phyloP scores from a whole-genome alignment of 495 filamentous ascomycete genomes.

The Aspergillus heteromorphus region DNA sequence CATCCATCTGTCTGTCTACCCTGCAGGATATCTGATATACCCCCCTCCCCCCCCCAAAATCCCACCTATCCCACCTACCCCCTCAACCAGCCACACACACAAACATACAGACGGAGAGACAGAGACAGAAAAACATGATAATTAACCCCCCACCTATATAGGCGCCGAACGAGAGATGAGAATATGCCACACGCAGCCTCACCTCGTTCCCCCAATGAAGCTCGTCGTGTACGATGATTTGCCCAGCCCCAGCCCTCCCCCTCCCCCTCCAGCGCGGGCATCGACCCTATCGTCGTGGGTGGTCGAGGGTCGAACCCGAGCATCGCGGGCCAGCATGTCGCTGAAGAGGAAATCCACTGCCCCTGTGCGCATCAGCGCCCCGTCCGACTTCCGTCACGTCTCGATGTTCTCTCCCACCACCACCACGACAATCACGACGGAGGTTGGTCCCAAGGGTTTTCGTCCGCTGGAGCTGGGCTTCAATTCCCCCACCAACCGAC shows the following conservation, averaged over 20 bases:
- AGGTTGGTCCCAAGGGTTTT: conserved; percentile 19
- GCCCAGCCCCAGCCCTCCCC: conserved; percentile 27
- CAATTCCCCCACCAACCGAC: conserved; percentile 56
- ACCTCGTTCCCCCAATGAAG: conserved; percentile 44
- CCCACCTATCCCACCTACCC: no score
- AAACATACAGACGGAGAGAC: no score
- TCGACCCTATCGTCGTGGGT: conserved; percentile 38
- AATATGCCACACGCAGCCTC: conserved; percentile 47
- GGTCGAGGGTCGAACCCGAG: conserved; percentile 33
- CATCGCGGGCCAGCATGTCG: conserved; percentile 47
- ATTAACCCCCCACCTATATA: conserved; percentile 11
- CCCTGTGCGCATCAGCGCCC: conserved; percentile 44
- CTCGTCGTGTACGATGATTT: conserved; percentile 36
- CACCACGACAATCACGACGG: no score
- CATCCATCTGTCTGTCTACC: no score
- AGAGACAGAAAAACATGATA: background rate
- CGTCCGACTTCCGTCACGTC: conserved; percentile 50
- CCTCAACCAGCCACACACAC: no score
- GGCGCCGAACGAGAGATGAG: conserved; percentile 41
- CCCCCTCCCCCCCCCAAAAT: no score
- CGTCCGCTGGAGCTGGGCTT: conserved; percentile 67
- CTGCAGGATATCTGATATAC: no score
- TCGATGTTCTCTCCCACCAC: conserved; percentile 33
- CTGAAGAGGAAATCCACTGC: conserved; percentile 39
- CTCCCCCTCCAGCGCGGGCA: conserved; percentile 23